Percentiles rank a stretch among this genome's conserved stretches.
phyloP scores from a whole-genome alignment of 768 basidiomycete genomes.

The Calocybe gangraenosa region DNA sequence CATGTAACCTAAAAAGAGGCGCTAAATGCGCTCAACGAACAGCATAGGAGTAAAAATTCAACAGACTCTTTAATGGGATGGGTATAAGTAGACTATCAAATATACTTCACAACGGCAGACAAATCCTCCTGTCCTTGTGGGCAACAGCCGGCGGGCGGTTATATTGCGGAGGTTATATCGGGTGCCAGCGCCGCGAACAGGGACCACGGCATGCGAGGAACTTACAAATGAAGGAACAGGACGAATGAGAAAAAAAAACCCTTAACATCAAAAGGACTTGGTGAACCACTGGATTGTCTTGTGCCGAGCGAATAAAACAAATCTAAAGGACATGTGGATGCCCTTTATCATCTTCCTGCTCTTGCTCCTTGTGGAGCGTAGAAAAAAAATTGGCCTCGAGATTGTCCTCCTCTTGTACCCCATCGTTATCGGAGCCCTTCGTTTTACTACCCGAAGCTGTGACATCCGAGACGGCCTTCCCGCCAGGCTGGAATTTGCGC shows the following conservation, averaged over 20 bases:
- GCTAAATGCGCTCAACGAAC: too few relatives aligned
- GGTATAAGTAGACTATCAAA: too few relatives aligned
- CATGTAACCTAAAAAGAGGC: not conserved
- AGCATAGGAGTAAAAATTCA: not conserved
- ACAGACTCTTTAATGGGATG: not conserved
- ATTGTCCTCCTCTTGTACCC: conserved; percentile 7
- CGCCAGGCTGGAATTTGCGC: conserved; percentile 70
- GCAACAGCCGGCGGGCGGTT: not conserved
- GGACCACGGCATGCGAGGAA: not conserved
- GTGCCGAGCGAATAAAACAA: not conserved
- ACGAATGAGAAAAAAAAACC: conserved; percentile 6
- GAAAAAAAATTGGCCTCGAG: not conserved
- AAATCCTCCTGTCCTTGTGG: not conserved
- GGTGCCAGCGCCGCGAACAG: too few relatives aligned
- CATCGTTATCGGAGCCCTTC: conserved; percentile 16
- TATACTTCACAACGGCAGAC: too few relatives aligned
- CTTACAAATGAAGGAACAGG: conserved; percentile 3
- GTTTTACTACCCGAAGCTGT: conserved; percentile 7
- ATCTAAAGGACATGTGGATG: conserved; percentile 2
- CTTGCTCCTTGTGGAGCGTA: not conserved
- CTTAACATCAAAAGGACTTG: conserved; percentile 5
- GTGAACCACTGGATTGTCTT: conserved; percentile 1
- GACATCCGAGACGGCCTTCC: conserved; percentile 22
- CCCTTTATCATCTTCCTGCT: conserved; percentile 7
- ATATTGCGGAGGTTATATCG: conserved; percentile 6